Conservation (phyloP, 768 basidiomycete genomes). For the Podaxis sp. region DNA sequence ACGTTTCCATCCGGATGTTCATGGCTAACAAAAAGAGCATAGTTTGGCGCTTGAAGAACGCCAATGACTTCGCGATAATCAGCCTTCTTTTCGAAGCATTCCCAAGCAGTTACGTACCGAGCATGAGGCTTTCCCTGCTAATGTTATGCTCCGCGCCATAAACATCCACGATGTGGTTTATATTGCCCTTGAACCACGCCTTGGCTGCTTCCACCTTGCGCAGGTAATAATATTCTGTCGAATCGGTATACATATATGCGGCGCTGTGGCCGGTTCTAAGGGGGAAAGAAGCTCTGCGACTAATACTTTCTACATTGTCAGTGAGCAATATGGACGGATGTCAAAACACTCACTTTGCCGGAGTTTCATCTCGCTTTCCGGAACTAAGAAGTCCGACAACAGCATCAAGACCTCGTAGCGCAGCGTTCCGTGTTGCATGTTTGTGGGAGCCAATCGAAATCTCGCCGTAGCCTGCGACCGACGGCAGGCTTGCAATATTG, state of each 20-base stretch:
- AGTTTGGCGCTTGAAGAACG: conserved; percentile 66
- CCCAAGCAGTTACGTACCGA: conserved; percentile 35
- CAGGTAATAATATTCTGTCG: conserved; percentile 68
- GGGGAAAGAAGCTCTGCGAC: conserved; percentile 57
- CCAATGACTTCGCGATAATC: conserved; percentile 51
- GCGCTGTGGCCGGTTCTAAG: conserved; percentile 63
- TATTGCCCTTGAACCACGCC: conserved; percentile 73
- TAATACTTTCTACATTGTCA: conserved; percentile 32
- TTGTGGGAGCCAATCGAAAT: conserved; percentile 47
- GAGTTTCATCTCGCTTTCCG: conserved; percentile 26
- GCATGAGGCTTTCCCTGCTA: conserved; percentile 57
- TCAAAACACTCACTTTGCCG: conserved; percentile 29
- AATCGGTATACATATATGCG: conserved; percentile 69
- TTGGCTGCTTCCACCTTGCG: conserved; percentile 62
- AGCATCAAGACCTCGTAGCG: conserved; percentile 51
- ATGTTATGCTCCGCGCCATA: conserved; percentile 51
- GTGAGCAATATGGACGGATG: neutral
- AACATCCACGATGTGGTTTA: conserved; percentile 57
- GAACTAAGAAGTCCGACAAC: conserved; percentile 44
- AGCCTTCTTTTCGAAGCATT: neutral
- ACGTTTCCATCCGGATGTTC: conserved; percentile 48
- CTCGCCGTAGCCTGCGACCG: conserved; percentile 65
- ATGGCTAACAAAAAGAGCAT: conserved; percentile 76
- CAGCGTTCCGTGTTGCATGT: conserved; percentile 56
- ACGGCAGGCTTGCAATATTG: conserved; percentile 47